Evolutionary conservation across 1,284 basidiomycete species (phyloP), one percentile per base, ranked within the genome.

Genomic region (Omphalotus olearius): DNA sequence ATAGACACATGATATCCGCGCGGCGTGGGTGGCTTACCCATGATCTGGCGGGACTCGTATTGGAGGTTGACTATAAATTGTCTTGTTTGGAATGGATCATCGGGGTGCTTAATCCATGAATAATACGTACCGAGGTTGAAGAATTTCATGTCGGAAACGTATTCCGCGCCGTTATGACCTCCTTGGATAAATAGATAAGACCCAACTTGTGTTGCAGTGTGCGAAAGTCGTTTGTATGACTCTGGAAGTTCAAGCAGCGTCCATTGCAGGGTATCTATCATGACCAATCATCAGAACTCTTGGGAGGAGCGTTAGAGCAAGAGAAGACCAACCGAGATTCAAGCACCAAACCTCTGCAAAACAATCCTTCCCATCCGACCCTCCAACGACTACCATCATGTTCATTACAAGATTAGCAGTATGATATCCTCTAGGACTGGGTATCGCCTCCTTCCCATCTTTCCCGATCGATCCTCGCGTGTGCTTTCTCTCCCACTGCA

Each of bases 201-300:
- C n/a, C 94, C 94, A 14, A 97, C 89, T 64, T 91, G 91, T 0
- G 92, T 93, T 3, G 92, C 80, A 4, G 88, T 89, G 62, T 97
- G 93, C 25, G 91, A 90, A 33, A 96, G 74, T 9, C 93, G 82
- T 54, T 85, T 82, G 63, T 90, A 79, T 20, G 73, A 66, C 39
- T 75, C 65, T 10, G 74, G 71, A 13, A 76, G 76, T 40, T 73
- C 69, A 35, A 76, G 68, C 57, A 79, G 75, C 17, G 75, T 85
- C 92, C 92, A 94, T 2, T 74, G 63, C 40, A 84, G 70, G 1
- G 82, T 82, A 60, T 89, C 91, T 93, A 47, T 4, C 26, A 45
- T 30, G 25, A 39, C 23, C 28, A 37, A 45, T 46, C 51, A 57
- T 28, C 43, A 47, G 52, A n/a, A 26, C 20, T 17, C 30, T 38